Percentiles rank a stretch among this genome's conserved stretches.
phyloP scores from a whole-genome alignment of 768 basidiomycete genomes.

The Lenzites betulinus region DNA sequence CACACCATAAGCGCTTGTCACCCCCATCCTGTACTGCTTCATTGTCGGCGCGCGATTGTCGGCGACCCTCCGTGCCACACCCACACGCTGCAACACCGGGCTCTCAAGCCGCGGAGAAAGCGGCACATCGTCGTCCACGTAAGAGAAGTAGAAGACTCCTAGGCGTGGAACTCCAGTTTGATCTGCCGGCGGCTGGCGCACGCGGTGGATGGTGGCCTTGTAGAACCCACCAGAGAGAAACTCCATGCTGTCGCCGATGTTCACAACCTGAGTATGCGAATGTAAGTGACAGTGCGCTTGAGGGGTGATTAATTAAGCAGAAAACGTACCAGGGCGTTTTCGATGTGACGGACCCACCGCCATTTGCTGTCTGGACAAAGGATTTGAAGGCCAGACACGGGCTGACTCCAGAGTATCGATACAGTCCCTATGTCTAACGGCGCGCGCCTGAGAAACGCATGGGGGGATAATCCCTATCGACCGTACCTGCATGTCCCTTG shows the following conservation, averaged over 20 bases:
- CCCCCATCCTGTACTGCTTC: constrained; percentile 52
- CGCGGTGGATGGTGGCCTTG: constrained; percentile 60
- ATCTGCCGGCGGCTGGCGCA: constrained; percentile 58
- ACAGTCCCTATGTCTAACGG: constrained; percentile 53
- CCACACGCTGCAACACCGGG: constrained; percentile 48
- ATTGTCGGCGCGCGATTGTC: constrained; percentile 50
- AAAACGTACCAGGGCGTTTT: constrained; percentile 53
- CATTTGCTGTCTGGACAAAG: constrained; percentile 52
- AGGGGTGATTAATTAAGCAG: too few species aligned
- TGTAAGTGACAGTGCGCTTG: too few species aligned
- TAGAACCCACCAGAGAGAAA: constrained; percentile 65
- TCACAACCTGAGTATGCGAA: constrained; percentile 35
- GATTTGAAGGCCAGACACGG: constrained; percentile 60
- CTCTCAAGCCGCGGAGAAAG: constrained; percentile 49
- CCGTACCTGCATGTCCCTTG: constrained; percentile 58
- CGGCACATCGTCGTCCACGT: constrained; percentile 51
- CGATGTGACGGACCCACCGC: constrained; percentile 60
- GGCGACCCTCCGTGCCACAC: constrained; percentile 40
- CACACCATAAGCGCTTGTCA: constrained; percentile 55
- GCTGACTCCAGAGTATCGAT: constrained; percentile 63
- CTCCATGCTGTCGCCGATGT: constrained; percentile 60
- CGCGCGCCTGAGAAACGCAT: neutral
- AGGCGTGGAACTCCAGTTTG: constrained; percentile 52
- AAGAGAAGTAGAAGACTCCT: constrained; percentile 59
- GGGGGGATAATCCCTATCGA: neutral